phyloP scores from a whole-genome alignment of 306 rosid species.

The Trifolium repens region DNA sequence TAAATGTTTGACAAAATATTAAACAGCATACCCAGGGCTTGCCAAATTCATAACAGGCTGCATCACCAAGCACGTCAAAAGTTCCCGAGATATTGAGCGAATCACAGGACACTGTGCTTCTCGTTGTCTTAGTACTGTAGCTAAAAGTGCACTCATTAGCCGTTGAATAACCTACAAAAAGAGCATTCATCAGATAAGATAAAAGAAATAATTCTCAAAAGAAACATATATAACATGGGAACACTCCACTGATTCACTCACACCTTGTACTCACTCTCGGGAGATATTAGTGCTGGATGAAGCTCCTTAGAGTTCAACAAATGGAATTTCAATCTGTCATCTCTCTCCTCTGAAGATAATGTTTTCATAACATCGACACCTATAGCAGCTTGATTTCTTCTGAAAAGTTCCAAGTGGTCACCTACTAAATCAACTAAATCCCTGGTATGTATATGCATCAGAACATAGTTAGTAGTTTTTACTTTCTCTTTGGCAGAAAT shows the following conservation, averaged over 20 bases:
- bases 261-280: constrained; percentile 99
- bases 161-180: constrained; percentile 77
- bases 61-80: constrained; percentile 84
- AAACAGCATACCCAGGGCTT: constrained; percentile 86
- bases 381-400: constrained; percentile 92
- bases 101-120: constrained; percentile 90
- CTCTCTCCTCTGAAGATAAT: constrained; percentile 94
- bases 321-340: constrained; percentile 88
- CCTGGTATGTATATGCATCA: constrained; percentile 63
- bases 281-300: constrained; percentile 92
- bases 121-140: constrained; percentile 73
- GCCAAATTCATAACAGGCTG: constrained; percentile 92
- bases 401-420: constrained; percentile 86
- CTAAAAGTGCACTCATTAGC: constrained; percentile 83
- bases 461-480: constrained; percentile 21
- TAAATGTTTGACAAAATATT: constrained; percentile 32
- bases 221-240: constrained; percentile 46
- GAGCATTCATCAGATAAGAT: constrained; percentile 46
- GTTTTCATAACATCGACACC: constrained; percentile 91
- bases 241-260: constrained; percentile 93
- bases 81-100: constrained; percentile 86
- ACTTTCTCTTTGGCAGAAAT: constrained; percentile 30
- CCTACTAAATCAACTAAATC: constrained; percentile 85
- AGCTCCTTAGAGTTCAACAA: constrained; percentile 89
- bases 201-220: constrained; percentile 40